Base-by-base conservation (phyloP, 768 basidiomycete species). In the Coprinellus micaceus region DNA sequence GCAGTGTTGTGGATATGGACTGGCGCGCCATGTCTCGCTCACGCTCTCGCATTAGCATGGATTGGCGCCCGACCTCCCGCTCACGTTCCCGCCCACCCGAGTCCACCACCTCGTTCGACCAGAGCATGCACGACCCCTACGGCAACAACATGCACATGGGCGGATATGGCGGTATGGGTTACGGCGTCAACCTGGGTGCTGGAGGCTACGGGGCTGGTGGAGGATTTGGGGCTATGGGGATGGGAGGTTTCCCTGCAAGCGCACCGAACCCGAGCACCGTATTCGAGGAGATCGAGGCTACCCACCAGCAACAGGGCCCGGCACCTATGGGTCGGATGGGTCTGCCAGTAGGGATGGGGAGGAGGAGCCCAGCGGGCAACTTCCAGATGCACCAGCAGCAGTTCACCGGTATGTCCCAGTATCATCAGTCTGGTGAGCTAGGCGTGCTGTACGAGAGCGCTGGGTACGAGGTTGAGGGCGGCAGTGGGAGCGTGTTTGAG, bases 21-120 rank as follows among this genome's bases (percentile, higher is more conserved):
- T 97, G 94, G 94, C 81, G 93, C 48, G 86, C 90, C 29, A 84
- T 93, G 68, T 94, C 92, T 71, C 82, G 94, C 60, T 96, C 94
- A 24, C 82, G 93, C 64, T 95, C 94, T 13, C 84, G 94, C 22
- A 86, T 88, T 63, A 86, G 89, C 21, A 93, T 95, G 90, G 93
- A 95, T 69, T 94, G 93, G 93, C 78, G 87, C 55, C 86, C 89
- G 30, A 73, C 84, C 52, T 86, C 83, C 70, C 85, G 88, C 53
- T 91, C 89, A 28, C 83, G 88, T 52, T 90, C 89, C 43, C 82
- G 91, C 36, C 86, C 88, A 19, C 84, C 88, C 28, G 82, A 84
- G 60, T 64, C 79, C 24, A 69, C 71, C 54, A 69, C 70, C 10
- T 71, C 74, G 47, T 79, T 82, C 64, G 81, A 84, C 56, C 82